Conservation (phyloP, 192 early-diverging fungal genomes). For the Rhizophagus sp. region DNA sequence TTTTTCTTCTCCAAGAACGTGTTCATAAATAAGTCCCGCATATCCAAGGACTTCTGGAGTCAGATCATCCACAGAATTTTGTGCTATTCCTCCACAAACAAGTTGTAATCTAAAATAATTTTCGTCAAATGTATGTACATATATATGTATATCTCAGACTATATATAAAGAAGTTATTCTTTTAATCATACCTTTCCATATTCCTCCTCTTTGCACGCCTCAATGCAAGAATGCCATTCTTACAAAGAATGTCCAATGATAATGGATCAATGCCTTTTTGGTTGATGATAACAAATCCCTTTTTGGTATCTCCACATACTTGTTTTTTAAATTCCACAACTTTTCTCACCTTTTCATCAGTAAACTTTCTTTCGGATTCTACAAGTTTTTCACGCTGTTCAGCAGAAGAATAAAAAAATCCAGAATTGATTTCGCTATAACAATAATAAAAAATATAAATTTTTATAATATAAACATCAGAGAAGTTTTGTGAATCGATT, state of each 20-base stretch:
- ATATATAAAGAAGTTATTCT: neutral
- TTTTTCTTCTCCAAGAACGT: conserved; percentile 97
- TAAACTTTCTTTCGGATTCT: conserved; percentile 94
- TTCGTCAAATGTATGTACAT: neutral
- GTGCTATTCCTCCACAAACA: conserved; percentile 90
- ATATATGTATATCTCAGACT: too few species aligned
- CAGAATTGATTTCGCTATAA: conserved; percentile 90
- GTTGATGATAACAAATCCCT: conserved; percentile 97
- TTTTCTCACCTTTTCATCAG: conserved; percentile 92
- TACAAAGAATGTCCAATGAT: conserved; percentile 93
- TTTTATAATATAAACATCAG: conserved; percentile 34
- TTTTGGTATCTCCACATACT: conserved; percentile 82
- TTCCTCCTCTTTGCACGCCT: conserved; percentile 98
- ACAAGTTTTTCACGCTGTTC: conserved; percentile 99
- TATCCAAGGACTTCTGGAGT: conserved; percentile 79
- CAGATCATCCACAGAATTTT: conserved; percentile 98
- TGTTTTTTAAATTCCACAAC: conserved; percentile 96
- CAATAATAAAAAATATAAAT: neutral
- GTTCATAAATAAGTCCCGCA: conserved; percentile 94
- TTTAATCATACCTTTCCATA: conserved; percentile 78
- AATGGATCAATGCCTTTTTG: conserved; percentile 99
- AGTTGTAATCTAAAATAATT: conserved; percentile 66
- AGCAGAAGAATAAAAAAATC: conserved; percentile 97
- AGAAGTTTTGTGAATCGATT: conserved; percentile 1
- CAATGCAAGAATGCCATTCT: conserved; percentile 92